phyloP scores from a whole-genome alignment of 2,329 filamentous ascomycete species.

The Myriosclerotinia curreyana region DNA sequence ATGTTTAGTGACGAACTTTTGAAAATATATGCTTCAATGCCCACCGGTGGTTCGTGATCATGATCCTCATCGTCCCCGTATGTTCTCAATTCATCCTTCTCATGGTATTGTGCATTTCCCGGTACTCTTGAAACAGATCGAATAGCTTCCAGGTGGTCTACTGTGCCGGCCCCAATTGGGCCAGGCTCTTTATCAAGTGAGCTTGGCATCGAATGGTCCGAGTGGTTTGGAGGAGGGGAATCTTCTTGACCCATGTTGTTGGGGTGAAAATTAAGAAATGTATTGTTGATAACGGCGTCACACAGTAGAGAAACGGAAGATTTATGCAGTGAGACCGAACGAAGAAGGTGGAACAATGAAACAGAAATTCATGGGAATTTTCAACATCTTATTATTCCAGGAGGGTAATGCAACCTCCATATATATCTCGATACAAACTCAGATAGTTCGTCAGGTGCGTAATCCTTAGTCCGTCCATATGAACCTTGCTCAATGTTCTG shows the following conservation, averaged over 20 bases:
- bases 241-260: not conserved
- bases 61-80: constrained; percentile 48
- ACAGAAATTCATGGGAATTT: not conserved
- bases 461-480: not conserved
- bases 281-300: not conserved
- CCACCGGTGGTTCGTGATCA: constrained; percentile 47
- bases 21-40: constrained; percentile 20
- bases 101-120: constrained; percentile 28
- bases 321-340: not conserved
- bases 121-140: constrained; percentile 26
- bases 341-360: not conserved
- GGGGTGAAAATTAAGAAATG: not conserved
- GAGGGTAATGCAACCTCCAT: constrained; percentile 5
- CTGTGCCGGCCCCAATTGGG: not conserved
- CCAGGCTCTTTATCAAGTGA: constrained; percentile 31
- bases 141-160: constrained; percentile 15
- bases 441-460: not conserved
- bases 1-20: constrained; percentile 43
- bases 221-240: not conserved
- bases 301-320: not conserved
- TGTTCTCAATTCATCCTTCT: constrained; percentile 42
- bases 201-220: constrained; percentile 26
- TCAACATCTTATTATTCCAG: constrained; percentile 14
- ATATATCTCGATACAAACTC: not conserved
- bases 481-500: not conserved